Evolutionary conservation across 495 filamentous ascomycete species (phyloP), one percentile per base, ranked within the genome.

Genomic region (Penicillium argentinense): DNA sequence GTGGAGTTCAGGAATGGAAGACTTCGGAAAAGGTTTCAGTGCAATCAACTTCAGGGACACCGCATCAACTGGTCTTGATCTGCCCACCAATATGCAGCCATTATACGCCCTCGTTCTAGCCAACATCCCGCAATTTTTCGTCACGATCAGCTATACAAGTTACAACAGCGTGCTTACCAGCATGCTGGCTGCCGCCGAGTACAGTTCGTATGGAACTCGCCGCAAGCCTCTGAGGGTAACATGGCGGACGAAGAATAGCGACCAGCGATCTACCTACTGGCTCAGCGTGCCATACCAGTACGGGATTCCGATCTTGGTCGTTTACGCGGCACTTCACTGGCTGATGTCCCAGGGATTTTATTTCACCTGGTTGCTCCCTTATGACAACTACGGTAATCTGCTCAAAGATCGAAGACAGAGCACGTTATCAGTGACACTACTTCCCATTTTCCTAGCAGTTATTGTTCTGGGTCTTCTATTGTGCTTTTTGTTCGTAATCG

Each of bases 221-320:
- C 53, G 60, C 2, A 71, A 65, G 27, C 34, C 56, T 0, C 61
- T 82, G 1, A 64, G 79, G 5, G 74, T 81, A 3, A 75, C 75
- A 1, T 50, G 56, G 9, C 73, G 75, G 3, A 13, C 26, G 0
- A 44, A 54, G 30, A 64, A 66, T 1, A 42, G 45, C 3, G 69
- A 78, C 41, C 74, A 77, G 45, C 60, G 59, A 0, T 63, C 64
- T 2, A 68, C 63, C 12, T 73, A 71, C 37, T 76, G 57, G 37
- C 64, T 77, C 9, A 56, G 57, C 8, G 26, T 78, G 1, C 72
- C 73, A 1, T 67, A 68, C 13, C 49, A 50, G 11, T 77, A 72
- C 26, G 54, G 49, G 2, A 16, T 74, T 5, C 71, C 71, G 0
- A 42, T 74, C 0, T 22, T 66, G 19, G 16, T 49, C 1, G 16